Base-by-base conservation (phyloP, 2,329 filamentous ascomycete species). In the Arthrobotrys sinensis region DNA sequence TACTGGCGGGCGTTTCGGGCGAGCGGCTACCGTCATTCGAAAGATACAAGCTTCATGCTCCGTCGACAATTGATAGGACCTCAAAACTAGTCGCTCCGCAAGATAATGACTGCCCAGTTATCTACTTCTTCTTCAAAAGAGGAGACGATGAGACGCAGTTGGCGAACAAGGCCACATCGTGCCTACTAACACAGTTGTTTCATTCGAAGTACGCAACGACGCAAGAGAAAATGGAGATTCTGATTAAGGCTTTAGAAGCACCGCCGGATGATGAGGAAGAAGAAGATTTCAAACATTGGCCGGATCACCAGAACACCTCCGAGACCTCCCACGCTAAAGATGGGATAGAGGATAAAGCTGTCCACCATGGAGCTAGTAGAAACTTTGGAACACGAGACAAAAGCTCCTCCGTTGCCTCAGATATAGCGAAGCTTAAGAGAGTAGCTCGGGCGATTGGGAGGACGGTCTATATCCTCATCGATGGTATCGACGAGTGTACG, bases 401-500 rank as follows among this genome's bases (percentile, higher is more conserved):
- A n/a, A 2, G 2, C 12, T 45, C n/a, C 12, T 45, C 40, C 11
- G n/a, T 16, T 45, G 24, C 12, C n/a, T 45, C 12, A 11, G 32
- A 72, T 19, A n/a, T 65, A 3, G 14, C 19, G 1, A 72, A 55
- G 36, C 32, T 76, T 1, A 43, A 76, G 32, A 21, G 46, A 16
- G 11, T 76, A 4, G 64, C 36, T 7, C 28, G 38, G n/a, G 48
- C 48, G 8, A 64, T 76, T 19, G 53, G 64, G 10, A 69, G 50
- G 38, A 69, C 65, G 12, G 36, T 76, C 11, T 76, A 76, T 16
- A 76, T 76, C 5, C 14, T 76, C 16, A 55, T 76, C 1, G 72
- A 76, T 12, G 72, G 72, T 46, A 57, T 76, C n/a, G 72, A 76
- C 24, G 72, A 76, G 45, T 76, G 72, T 19, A 69, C 64, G 4